Conservation (phyloP, 140 eudicot species). For the Cichorium intybus region DNA sequence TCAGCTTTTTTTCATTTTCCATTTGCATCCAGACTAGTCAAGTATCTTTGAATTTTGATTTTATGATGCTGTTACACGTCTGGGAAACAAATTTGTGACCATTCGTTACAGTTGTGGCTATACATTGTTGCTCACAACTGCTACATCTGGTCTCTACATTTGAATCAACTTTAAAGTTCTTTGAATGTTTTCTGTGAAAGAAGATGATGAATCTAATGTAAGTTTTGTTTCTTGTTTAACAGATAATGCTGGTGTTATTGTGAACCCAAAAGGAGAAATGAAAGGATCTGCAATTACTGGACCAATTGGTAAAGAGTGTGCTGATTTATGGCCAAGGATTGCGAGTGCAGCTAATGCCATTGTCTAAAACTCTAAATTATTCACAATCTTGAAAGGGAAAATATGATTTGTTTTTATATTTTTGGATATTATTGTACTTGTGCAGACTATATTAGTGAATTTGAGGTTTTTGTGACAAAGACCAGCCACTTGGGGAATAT, state of each 20-base stretch:
- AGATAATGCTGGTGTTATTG: constrained; percentile 47
- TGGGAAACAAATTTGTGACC: constrained; percentile 20
- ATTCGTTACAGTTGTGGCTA: constrained; percentile 32
- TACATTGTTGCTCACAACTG: constrained; percentile 21
- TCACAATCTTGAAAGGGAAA: not conserved
- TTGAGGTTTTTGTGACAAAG: no score
- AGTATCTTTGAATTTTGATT: constrained; percentile 16
- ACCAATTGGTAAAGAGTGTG: constrained; percentile 77
- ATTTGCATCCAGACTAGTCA: constrained; percentile 34
- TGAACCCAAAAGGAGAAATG: constrained; percentile 41
- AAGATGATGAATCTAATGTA: no score
- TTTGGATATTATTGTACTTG: not conserved
- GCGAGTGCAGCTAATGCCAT: constrained; percentile 34
- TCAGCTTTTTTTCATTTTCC: not conserved
- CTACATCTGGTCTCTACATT: constrained; percentile 35
- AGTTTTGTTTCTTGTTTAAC: not conserved
- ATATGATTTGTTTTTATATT: not conserved
- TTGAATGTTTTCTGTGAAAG: no score
- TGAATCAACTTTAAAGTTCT: not conserved
- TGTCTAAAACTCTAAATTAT: no score
- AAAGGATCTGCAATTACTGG: constrained; percentile 79
- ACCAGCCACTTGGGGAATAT: no score
- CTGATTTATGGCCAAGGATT: constrained; percentile 76
- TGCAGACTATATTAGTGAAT: no score
- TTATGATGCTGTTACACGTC: constrained; percentile 34